These are phyloP conservation scores for Daldinia sp. DNA, from an alignment of 2,329 filamentous ascomycete species.

Conservation along the genomic window DNA sequence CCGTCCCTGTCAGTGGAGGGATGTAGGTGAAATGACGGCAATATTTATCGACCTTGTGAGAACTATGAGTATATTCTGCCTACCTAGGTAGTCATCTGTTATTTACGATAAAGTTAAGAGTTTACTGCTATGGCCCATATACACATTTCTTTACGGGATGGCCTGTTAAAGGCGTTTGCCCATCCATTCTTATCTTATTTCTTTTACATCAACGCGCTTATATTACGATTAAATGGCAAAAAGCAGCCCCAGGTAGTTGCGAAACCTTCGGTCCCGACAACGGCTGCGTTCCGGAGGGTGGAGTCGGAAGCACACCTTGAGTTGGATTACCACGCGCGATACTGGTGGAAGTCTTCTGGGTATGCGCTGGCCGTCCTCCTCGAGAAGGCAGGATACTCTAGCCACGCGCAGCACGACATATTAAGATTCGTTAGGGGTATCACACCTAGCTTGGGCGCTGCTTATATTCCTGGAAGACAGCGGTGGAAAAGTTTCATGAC, in stretches of 20 bases:
- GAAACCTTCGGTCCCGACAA: background rate
- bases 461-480: background rate
- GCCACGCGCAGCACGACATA: background rate
- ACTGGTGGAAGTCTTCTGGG: conserved; percentile 1
- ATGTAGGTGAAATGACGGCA: background rate
- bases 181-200: background rate
- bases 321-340: background rate
- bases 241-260: background rate
- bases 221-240: background rate
- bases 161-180: background rate
- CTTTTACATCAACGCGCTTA: background rate
- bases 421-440: conserved; percentile 3
- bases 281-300: background rate
- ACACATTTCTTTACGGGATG: background rate
- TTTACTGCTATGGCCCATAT: background rate
- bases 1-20: background rate
- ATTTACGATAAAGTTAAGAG: no score
- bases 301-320: background rate
- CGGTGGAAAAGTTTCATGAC: conserved; percentile 8
- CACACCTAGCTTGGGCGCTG: conserved; percentile 1
- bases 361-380: conserved; percentile 2
- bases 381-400: conserved; percentile 5
- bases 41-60: background rate
- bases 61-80: background rate
- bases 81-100: no score